Evolutionary conservation across 352 stramenopile species (phyloP), one percentile per base, ranked within the genome.

Genomic region (Globisporangium nodosum): DNA sequence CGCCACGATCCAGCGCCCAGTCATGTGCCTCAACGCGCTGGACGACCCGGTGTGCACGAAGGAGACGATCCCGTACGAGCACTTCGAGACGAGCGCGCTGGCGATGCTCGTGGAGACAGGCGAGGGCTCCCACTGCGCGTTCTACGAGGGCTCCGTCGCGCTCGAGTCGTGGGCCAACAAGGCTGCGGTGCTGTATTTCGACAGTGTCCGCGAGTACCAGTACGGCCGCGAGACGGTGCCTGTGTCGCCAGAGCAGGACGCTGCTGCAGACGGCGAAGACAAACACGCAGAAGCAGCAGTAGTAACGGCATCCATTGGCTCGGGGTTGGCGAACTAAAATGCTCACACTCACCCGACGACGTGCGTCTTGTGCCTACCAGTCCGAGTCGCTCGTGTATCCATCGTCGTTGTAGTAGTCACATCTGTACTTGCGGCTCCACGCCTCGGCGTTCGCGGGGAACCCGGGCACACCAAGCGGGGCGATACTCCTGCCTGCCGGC

Each of bases 1-100:
- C 13, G 52, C 72, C 30, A 81, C 73, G 37, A 71, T 93, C 46
- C 62, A 61, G 35, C 76, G 79, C 20, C 83, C 83, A 1, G 52
- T 89, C 52, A 61, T 93, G 8, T 88, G 77, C 35, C 78, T 93
- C 51, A 93, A 90, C 52, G 83, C 83, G 5, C 68, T 87, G 20
- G 83, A 93, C 51, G 83, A 93, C 52, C 81, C 81, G 0, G 79
- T 93, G 27, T 93, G 79, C 65, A 84, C 79, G 13, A 80, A 85
- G 42, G 78, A 89, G 53, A 87, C 68, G 50, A 92, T 92, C 56
- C 70, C 76, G 51, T 86, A 85, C 57, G 58, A 78, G 9, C 57
- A 75, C 48, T 91, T 93, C 33, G 51, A 61, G 11, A 56, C 50
- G 5, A 87, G 85, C 49, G 70, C 75, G 16, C 71, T 73, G 0